These are phyloP conservation scores for Lagenaria siceraria DNA, from an alignment of 306 rosid genomes.

Conservation along the genomic window DNA sequence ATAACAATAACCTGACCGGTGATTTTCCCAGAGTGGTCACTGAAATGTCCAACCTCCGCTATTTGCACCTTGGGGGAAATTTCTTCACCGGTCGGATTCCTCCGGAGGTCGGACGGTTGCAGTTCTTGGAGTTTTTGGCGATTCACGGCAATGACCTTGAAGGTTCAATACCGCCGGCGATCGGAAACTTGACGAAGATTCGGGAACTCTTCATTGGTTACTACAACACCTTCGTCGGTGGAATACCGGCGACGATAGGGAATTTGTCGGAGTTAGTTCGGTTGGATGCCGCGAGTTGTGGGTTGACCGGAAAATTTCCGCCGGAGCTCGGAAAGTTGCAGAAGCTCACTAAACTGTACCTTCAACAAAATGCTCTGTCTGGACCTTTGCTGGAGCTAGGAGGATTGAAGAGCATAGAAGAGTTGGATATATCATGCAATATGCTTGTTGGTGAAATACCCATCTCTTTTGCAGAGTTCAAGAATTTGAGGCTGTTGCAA, in stretches of 20 bases:
- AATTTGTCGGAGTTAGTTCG: slow-evolving; percentile 52
- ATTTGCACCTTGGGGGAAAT: slow-evolving; percentile 82
- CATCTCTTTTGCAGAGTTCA: slow-evolving; percentile 37
- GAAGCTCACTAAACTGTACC: slow-evolving; percentile 60
- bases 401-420: slow-evolving; percentile 42
- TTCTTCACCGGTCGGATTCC: slow-evolving; percentile 72
- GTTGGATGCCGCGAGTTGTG: slow-evolving; percentile 68
- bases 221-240: slow-evolving; percentile 46
- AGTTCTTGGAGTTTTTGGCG: slow-evolving; percentile 48
- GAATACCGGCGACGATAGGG: slow-evolving; percentile 65
- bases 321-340: slow-evolving; percentile 56
- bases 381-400: slow-evolving; percentile 58
- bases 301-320: slow-evolving; percentile 61
- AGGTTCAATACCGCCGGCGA: slow-evolving; percentile 54
- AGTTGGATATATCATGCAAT: slow-evolving; percentile 87
- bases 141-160: slow-evolving; percentile 69
- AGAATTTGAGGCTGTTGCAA: slow-evolving; percentile 57
- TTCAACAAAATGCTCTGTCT: slow-evolving; percentile 68
- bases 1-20: slow-evolving; percentile 77
- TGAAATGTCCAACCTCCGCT: slow-evolving; percentile 42
- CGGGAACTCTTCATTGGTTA: slow-evolving; percentile 72
- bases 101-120: slow-evolving; percentile 49
- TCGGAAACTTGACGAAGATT: slow-evolving; percentile 50
- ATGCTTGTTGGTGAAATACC: slow-evolving; percentile 67
- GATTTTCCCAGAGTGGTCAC: slow-evolving; percentile 42